Percentiles rank a stretch among this genome's conserved stretches.
Conservation (phyloP, 208 protist species). For the Crithidia bombi region DNA sequence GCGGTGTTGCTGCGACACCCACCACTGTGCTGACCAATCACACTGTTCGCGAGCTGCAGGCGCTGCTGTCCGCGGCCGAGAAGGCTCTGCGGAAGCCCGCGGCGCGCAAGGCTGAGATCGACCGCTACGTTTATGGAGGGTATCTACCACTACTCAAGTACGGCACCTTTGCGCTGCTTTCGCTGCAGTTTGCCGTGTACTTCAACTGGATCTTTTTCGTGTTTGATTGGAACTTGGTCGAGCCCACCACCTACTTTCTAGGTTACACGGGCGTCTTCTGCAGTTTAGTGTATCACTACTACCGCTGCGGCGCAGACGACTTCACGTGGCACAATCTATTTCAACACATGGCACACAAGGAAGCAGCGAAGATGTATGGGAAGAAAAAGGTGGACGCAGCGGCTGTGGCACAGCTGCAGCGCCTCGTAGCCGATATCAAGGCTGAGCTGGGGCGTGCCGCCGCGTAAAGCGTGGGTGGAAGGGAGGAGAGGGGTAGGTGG, state of each 20-base stretch:
- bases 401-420: conserved; percentile 40
- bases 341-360: conserved; percentile 32
- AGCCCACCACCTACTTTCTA: conserved; percentile 88
- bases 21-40: conserved; percentile 27
- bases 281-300: conserved; percentile 75
- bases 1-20: not conserved
- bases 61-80: conserved; percentile 35
- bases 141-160: conserved; percentile 63
- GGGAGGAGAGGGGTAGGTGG: too few species aligned
- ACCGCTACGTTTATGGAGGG: conserved; percentile 38
- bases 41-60: conserved; percentile 41
- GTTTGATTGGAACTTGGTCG: conserved; percentile 90
- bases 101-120: conserved; percentile 38
- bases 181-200: conserved; percentile 66
- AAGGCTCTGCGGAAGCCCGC: conserved; percentile 19
- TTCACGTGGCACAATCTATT: conserved; percentile 71
- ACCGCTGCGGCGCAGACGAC: conserved; percentile 45
- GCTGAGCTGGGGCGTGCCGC: conserved; percentile 32
- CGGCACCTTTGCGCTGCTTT: conserved; percentile 46
- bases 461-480: too few species aligned
- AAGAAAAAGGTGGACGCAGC: conserved; percentile 39
- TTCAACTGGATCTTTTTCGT: conserved; percentile 89
- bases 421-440: conserved; percentile 35
- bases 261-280: conserved; percentile 66
- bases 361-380: conserved; percentile 44